phyloP scores from a whole-genome alignment of 1,284 basidiomycete genomes.

The Leccinum pachyderme region DNA sequence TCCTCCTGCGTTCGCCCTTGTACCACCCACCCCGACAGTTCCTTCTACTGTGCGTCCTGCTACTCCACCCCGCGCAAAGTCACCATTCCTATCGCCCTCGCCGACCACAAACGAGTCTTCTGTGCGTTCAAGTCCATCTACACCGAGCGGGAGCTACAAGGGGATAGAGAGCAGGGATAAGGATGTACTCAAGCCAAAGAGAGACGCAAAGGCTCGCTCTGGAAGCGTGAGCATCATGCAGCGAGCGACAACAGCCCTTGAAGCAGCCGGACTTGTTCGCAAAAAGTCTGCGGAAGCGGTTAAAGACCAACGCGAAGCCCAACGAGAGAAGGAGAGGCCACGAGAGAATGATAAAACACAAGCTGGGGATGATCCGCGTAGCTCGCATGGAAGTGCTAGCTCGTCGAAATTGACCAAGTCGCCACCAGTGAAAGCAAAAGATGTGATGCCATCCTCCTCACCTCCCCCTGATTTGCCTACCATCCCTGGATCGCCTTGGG shows the following conservation, averaged over 20 bases:
- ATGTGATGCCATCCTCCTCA: constrained; percentile 37
- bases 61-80: constrained; percentile 55
- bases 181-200: constrained; percentile 46
- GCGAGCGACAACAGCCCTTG: constrained; percentile 84
- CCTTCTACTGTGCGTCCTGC: constrained; percentile 39
- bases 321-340: constrained; percentile 39
- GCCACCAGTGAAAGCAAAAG: constrained; percentile 57
- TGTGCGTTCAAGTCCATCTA: constrained; percentile 59
- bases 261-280: constrained; percentile 74
- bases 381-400: constrained; percentile 54
- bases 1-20: constrained; percentile 63
- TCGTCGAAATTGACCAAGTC: constrained; percentile 67
- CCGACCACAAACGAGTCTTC: constrained; percentile 52
- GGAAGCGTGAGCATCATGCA: constrained; percentile 93
- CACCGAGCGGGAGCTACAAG: constrained; percentile 55
- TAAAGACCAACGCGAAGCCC: constrained; percentile 54
- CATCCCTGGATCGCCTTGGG: constrained; percentile 65
- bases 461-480: constrained; percentile 51
- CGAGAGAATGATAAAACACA: constrained; percentile 43
- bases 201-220: constrained; percentile 60
- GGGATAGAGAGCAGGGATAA: constrained; percentile 43
- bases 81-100: constrained; percentile 62
- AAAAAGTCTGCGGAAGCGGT: constrained; percentile 78
- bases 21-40: constrained; percentile 71
- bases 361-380: constrained; percentile 57